Evolutionary conservation across 1,139 yeast species (phyloP), one percentile per base, ranked within the genome.

Genomic region (Taiozyma sp.): DNA sequence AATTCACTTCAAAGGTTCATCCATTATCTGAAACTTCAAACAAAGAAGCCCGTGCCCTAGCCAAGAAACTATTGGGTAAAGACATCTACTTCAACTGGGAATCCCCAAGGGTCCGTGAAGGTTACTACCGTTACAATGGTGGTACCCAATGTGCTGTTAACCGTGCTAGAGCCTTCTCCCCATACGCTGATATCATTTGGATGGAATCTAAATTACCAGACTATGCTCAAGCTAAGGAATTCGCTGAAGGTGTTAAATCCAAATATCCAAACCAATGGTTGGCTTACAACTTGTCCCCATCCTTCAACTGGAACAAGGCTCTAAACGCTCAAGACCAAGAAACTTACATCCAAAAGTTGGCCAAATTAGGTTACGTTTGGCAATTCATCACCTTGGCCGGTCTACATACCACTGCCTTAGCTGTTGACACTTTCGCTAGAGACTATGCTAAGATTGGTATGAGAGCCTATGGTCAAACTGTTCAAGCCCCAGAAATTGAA

Each of bases 201-300:
- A 92, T 93, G 98, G 98, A 93, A 78, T 87, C 96, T 57, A 93
- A 95, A 71, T 81, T 89, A 62, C 98, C 99, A 63, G 97, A 91
- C 71, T 92, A 80, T 74, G 80, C 76, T 55, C 98, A 93, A 76
- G 98, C 98, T 60, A 82, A 86, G 73, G 97, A 91, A 73, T 93
- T 92, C 66, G 96, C 97, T 53, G 87, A 83, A 43, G 97, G 97
- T 66, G 96, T 91, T 64, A 84, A 84, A 71, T 79, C 83, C 46
- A 78, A 79, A 56, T 86, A 71, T 72, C 98, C 98, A 64, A 78
- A 88, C 63, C 93, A 91, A 73, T 91, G 97, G 98, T 81, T 91
- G 65, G 95, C 97, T 54, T 91, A 92, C 78, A 92, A 92, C 80
- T 79, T 91, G 73, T 89, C 97, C 45, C 97, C 98, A 61, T 89